Percentiles rank a stretch among this genome's conserved stretches.
Conservation (phyloP, 192 early-diverging fungal species). For the Coemansia umbellata region DNA sequence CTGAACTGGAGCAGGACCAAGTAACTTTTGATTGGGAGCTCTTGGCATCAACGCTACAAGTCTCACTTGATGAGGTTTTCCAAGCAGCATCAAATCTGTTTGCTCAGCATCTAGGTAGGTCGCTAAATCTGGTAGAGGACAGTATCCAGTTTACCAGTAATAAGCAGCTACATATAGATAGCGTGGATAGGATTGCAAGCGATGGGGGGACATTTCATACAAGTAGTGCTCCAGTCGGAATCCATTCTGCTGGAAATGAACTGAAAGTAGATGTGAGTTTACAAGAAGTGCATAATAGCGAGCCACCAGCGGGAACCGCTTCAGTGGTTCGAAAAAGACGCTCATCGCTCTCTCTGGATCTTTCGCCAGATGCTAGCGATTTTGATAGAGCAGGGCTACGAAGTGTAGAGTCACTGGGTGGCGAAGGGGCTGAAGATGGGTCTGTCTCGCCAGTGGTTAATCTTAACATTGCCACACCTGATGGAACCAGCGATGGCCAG, state of each 20-base stretch:
- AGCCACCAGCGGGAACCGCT: background rate
- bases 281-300: background rate
- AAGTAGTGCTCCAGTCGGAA: background rate
- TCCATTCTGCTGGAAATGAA: background rate
- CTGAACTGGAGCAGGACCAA: conserved; percentile 45
- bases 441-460: conserved; percentile 33
- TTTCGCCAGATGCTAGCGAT: conserved; percentile 10
- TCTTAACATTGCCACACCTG: conserved; percentile 24
- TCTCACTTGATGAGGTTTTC: conserved; percentile 28
- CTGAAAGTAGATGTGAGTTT: background rate
- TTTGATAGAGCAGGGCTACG: conserved; percentile 26
- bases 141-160: conserved; percentile 6
- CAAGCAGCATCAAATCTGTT: conserved; percentile 36
- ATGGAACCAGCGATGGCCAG: background rate
- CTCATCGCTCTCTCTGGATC: conserved; percentile 17
- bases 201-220: background rate
- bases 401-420: conserved; percentile 45
- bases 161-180: background rate
- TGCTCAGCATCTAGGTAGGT: conserved; percentile 26
- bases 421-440: background rate
- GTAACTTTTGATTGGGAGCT: conserved; percentile 52
- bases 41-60: conserved; percentile 19
- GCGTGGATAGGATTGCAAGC: background rate
- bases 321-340: background rate
- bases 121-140: conserved; percentile 17